phyloP scores from a whole-genome alignment of 1,139 yeast genomes.

The Nakaseomyces bracarensis region DNA sequence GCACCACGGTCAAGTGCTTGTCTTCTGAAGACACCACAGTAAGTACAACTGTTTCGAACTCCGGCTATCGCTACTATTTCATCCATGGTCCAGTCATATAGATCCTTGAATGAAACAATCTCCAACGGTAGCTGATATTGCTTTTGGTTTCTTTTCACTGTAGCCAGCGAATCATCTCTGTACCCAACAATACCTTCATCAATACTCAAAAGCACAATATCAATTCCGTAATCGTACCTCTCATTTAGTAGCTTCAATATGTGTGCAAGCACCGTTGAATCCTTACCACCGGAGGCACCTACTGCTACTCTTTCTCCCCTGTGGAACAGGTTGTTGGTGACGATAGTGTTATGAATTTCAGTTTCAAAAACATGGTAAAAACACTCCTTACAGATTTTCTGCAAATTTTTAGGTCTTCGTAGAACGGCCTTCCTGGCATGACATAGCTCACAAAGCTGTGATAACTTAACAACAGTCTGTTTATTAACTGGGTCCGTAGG shows the following conservation, averaged over 20 bases:
- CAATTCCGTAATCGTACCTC: slow-evolving; percentile 75
- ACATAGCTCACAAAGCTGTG: slow-evolving; percentile 74
- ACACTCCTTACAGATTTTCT: slow-evolving; percentile 86
- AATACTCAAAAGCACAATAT: slow-evolving; percentile 72
- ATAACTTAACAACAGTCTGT: slow-evolving; percentile 34
- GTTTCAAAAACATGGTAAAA: slow-evolving; percentile 88
- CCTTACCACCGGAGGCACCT: slow-evolving; percentile 98
- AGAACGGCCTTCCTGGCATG: slow-evolving; percentile 75
- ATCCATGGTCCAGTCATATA: slow-evolving; percentile 98
- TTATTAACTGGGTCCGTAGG: slow-evolving; percentile 31
- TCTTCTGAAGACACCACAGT: slow-evolving; percentile 93
- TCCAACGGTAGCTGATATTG: slow-evolving; percentile 87
- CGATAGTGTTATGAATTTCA: slow-evolving; percentile 87
- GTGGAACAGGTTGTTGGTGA: slow-evolving; percentile 56
- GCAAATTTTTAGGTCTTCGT: slow-evolving; percentile 86
- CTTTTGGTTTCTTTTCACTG: slow-evolving; percentile 83
- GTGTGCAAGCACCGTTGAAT: slow-evolving; percentile 89
- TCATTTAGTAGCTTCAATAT: slow-evolving; percentile 82
- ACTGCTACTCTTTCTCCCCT: slow-evolving; percentile 87
- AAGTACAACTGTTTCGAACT: slow-evolving; percentile 88
- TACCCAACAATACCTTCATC: slow-evolving; percentile 98
- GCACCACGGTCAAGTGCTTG: slow-evolving; percentile 98
- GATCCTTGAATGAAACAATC: slow-evolving; percentile 79
- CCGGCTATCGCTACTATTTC: slow-evolving; percentile 95
- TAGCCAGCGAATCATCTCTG: slow-evolving; percentile 93